A percentile compares a stretch with the other conserved stretches of the same genome.
phyloP scores from a whole-genome alignment of 2,329 filamentous ascomycete species.

The Phialophora expanda region DNA sequence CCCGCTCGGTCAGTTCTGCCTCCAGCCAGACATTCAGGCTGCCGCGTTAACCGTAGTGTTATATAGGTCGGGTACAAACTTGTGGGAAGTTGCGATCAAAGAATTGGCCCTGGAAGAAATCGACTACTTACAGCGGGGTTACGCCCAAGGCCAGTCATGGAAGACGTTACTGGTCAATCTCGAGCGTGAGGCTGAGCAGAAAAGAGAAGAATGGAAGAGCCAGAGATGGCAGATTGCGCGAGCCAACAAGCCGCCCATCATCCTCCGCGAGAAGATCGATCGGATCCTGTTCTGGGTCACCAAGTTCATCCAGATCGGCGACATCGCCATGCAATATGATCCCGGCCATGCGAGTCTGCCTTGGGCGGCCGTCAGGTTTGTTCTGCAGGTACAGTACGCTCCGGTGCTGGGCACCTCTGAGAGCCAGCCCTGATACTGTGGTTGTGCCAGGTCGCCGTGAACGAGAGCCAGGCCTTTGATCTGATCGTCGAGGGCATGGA shows the following conservation, averaged over 20 bases:
- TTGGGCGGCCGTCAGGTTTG: not conserved
- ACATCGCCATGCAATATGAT: not conserved
- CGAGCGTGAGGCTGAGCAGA: not conserved
- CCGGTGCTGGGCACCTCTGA: not conserved
- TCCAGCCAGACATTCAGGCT: not conserved
- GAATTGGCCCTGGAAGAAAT: not conserved
- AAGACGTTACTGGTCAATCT: not conserved
- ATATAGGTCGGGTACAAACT: not conserved
- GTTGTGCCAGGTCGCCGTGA: not conserved
- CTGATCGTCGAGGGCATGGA: not conserved
- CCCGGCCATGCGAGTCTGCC: not conserved
- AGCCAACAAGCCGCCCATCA: not conserved
- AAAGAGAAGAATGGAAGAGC: not conserved
- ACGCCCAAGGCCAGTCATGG: not conserved
- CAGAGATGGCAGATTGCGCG: not conserved
- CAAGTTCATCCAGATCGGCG: not conserved
- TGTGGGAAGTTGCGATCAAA: not conserved
- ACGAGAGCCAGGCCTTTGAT: not conserved
- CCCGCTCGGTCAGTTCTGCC: not conserved
- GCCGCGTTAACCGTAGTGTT: not conserved
- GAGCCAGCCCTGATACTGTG: not conserved
- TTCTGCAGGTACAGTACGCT: not conserved
- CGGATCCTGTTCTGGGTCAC: not conserved
- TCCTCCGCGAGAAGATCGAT: not conserved
- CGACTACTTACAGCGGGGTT: not conserved